Evolutionary conservation across 2,329 filamentous ascomycete species (phyloP).

Genomic region (Paraphaeosphaeria sporulosa): DNA sequence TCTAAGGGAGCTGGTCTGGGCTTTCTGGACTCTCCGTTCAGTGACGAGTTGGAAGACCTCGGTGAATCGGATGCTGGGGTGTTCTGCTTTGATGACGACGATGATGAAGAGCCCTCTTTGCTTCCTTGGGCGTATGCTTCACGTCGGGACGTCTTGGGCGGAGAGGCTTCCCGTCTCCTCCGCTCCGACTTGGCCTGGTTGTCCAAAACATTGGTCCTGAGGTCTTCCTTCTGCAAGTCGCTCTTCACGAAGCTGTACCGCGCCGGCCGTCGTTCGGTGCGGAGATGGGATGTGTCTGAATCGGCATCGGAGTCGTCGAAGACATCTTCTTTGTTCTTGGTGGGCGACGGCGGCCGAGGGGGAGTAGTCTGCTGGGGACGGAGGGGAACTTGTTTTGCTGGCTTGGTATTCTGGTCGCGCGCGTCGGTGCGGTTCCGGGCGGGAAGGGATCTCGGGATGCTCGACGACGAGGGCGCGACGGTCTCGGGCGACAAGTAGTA

Average conservation of each 20-base stretch:
- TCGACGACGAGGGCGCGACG: conserved; percentile 49
- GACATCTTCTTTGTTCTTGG: conserved; percentile 28
- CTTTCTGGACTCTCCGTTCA: conserved; percentile 29
- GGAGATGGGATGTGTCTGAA: conserved; percentile 33
- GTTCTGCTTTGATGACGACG: conserved; percentile 35
- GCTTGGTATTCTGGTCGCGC: conserved; percentile 31
- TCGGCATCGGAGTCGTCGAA: conserved; percentile 46
- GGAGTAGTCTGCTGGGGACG: conserved; percentile 34
- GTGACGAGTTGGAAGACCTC: conserved; percentile 41
- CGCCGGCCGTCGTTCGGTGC: conserved; percentile 42
- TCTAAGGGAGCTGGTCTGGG: conserved; percentile 31
- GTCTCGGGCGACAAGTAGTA: conserved; percentile 59
- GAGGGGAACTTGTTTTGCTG: conserved; percentile 39
- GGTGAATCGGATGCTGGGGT: conserved; percentile 38
- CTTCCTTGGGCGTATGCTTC: conserved; percentile 21
- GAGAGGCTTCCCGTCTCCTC: conserved; percentile 25
- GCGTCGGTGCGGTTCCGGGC: conserved; percentile 22
- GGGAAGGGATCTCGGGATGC: conserved; percentile 36
- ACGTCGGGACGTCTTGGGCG: conserved; percentile 22
- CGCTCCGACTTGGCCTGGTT: conserved; percentile 25
- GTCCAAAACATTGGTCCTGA: conserved; percentile 37
- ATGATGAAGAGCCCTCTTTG: conserved; percentile 25
- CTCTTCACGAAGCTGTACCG: conserved; percentile 51
- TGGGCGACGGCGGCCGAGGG: conserved; percentile 24
- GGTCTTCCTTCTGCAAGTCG: conserved; percentile 44